These are phyloP conservation scores for Harringtonia aguacate DNA, from an alignment of 2,329 filamentous ascomycete genomes.

Conservation along the genomic window DNA sequence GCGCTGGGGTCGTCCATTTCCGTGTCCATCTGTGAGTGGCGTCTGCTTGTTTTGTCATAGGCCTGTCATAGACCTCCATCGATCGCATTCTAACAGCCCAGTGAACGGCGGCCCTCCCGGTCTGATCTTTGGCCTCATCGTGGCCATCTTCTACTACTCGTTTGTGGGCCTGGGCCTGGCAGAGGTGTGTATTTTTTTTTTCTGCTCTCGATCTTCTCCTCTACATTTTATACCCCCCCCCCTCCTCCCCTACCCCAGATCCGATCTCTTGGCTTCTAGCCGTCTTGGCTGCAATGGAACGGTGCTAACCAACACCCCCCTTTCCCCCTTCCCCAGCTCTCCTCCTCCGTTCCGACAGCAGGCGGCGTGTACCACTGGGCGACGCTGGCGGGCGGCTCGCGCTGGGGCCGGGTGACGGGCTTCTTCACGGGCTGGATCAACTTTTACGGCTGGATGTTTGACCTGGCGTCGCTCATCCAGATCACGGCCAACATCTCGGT, in stretches of 20 bases:
- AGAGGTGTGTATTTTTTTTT: constrained; percentile 19
- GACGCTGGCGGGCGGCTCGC: constrained; percentile 43
- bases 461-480: constrained; percentile 45
- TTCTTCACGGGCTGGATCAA: constrained; percentile 40
- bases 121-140: constrained; percentile 30
- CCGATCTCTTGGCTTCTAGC: neutral
- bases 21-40: constrained; percentile 32
- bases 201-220: neutral
- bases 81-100: constrained; percentile 12
- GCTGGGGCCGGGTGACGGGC: constrained; percentile 39
- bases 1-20: constrained; percentile 51
- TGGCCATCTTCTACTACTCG: constrained; percentile 30
- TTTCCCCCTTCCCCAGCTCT: constrained; percentile 28
- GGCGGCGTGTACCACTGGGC: constrained; percentile 54
- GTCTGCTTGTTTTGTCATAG: neutral
- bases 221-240: too few species aligned
- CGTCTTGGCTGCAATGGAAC: too few species aligned
- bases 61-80: too few species aligned
- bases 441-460: constrained; percentile 52
- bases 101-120: constrained; percentile 31
- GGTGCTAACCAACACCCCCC: too few species aligned
- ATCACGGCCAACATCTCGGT: constrained; percentile 50
- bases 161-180: constrained; percentile 30
- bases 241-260: neutral
- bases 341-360: constrained; percentile 49